phyloP scores from a whole-genome alignment of 495 filamentous ascomycete species.

The Penicillium goetzii region DNA sequence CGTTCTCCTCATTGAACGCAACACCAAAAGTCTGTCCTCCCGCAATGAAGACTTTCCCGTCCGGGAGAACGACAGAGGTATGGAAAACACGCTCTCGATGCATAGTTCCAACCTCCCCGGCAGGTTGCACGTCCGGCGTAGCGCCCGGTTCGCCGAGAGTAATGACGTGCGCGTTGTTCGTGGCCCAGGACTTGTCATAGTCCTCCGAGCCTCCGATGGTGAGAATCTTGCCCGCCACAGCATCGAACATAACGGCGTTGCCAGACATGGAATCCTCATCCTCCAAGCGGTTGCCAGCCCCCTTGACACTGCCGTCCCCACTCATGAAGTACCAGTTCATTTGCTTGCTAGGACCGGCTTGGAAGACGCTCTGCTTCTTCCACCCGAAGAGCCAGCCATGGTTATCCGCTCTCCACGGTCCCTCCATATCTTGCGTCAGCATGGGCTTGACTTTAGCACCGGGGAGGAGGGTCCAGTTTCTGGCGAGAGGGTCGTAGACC shows the following conservation, averaged over 20 bases:
- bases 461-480: conserved; percentile 43
- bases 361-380: conserved; percentile 57
- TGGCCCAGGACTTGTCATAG: conserved; percentile 48
- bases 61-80: conserved; percentile 59
- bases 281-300: conserved; percentile 37
- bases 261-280: conserved; percentile 59
- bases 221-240: conserved; percentile 55
- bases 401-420: conserved; percentile 35
- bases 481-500: conserved; percentile 48
- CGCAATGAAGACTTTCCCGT: conserved; percentile 58
- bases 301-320: conserved; percentile 40
- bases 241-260: conserved; percentile 58
- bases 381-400: conserved; percentile 62
- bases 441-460: conserved; percentile 48
- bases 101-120: conserved; percentile 41
- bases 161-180: conserved; percentile 51
- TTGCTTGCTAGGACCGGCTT: conserved; percentile 54
- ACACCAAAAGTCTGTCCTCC: conserved; percentile 54
- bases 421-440: conserved; percentile 51
- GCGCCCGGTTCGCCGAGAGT: conserved; percentile 39
- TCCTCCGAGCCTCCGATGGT: conserved; percentile 52
- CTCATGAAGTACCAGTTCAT: conserved; percentile 54
- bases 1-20: conserved; percentile 54
- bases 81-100: conserved; percentile 52
- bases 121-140: conserved; percentile 30